Conservation (phyloP, 306 rosid genomes). For the Amphicarpaea edgeworthii region DNA sequence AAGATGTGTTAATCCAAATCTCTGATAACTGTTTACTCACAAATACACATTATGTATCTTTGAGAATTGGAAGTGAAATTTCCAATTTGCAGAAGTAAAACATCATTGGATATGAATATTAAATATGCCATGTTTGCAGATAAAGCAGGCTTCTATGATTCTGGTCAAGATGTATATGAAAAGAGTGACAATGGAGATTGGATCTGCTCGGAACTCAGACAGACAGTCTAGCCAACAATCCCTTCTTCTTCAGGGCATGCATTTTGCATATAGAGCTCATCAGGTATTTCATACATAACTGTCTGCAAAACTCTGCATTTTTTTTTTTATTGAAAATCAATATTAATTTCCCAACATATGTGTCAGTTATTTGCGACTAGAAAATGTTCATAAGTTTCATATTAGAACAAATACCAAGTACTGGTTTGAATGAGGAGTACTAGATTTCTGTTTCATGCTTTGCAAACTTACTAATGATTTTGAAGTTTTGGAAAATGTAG, state of each 20-base stretch:
- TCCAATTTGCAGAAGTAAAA: slow-evolving; percentile 23
- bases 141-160: too few relatives aligned
- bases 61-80: slow-evolving; percentile 12
- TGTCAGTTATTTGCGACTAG: neutral
- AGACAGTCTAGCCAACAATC: slow-evolving; percentile 79
- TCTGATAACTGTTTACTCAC: neutral
- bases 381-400: neutral
- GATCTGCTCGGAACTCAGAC: slow-evolving; percentile 62
- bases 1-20: neutral
- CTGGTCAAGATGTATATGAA: too few relatives aligned
- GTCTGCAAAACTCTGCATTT: neutral
- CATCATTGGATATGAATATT: slow-evolving; percentile 34
- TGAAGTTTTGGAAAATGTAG: too few relatives aligned
- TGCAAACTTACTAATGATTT: neutral
- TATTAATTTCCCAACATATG: slow-evolving; percentile 11
- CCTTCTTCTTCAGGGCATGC: slow-evolving; percentile 80
- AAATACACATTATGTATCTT: slow-evolving; percentile 9
- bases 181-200: too few relatives aligned
- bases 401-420: neutral
- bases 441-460: neutral
- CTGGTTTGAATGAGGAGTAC: neutral
- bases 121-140: neutral
- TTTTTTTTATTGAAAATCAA: neutral
- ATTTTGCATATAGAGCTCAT: slow-evolving; percentile 42
- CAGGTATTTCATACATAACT: slow-evolving; percentile 60